phyloP scores from a whole-genome alignment of 2,329 filamentous ascomycete species.

The Pseudopyrenochaeta lycopersici region DNA sequence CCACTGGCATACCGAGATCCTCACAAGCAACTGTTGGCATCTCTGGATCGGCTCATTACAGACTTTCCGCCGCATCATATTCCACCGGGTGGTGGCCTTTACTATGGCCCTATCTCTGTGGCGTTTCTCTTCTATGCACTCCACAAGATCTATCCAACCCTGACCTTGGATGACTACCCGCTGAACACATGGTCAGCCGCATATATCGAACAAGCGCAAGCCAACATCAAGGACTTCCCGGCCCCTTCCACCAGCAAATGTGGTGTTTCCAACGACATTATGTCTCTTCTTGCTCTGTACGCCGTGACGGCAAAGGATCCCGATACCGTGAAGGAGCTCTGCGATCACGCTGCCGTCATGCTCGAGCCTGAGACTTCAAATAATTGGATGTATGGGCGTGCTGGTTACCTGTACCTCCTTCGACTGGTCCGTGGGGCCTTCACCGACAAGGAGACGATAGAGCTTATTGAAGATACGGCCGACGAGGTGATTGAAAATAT shows the following conservation, averaged over 20 bases:
- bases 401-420: constrained; percentile 73
- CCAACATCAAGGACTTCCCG: constrained; percentile 59
- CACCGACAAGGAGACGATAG: constrained; percentile 57
- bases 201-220: constrained; percentile 60
- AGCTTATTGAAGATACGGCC: constrained; percentile 63
- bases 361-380: constrained; percentile 60
- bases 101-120: constrained; percentile 60
- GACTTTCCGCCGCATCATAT: constrained; percentile 58
- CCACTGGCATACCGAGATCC: constrained; percentile 52
- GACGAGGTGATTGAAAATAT: constrained; percentile 68
- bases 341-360: constrained; percentile 59
- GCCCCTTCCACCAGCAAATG: constrained; percentile 57
- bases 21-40: constrained; percentile 61
- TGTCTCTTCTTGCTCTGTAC: constrained; percentile 59
- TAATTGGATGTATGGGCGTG: constrained; percentile 73
- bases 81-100: constrained; percentile 58
- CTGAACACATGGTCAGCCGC: constrained; percentile 60
- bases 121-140: constrained; percentile 61
- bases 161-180: constrained; percentile 56
- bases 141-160: constrained; percentile 58
- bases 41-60: constrained; percentile 58
- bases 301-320: constrained; percentile 60
- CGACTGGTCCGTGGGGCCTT: constrained; percentile 69
- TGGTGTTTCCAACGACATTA: constrained; percentile 61
- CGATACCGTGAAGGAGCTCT: constrained; percentile 60